These are phyloP conservation scores for Russula virescens DNA, from an alignment of 768 basidiomycete species.

Conservation along the genomic window DNA sequence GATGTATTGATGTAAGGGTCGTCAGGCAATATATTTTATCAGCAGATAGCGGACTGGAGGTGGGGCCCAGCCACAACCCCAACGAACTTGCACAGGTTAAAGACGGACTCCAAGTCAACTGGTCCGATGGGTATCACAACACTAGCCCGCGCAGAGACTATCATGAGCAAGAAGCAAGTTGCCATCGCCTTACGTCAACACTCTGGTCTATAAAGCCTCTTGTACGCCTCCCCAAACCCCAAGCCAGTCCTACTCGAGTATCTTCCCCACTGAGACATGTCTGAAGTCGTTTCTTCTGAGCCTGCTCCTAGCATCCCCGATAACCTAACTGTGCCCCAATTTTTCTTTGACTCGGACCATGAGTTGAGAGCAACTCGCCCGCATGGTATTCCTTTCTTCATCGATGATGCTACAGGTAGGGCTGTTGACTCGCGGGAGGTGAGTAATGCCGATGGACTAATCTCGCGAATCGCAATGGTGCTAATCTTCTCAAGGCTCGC, in stretches of 20 bases:
- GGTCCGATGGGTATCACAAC: background rate
- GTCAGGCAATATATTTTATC: background rate
- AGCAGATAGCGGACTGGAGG: background rate
- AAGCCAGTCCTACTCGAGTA: conserved; percentile 5
- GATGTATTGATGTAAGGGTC: background rate
- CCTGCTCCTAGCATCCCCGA: conserved; percentile 48
- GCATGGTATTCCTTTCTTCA: conserved; percentile 46
- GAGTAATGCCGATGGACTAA: background rate
- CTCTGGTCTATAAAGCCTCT: conserved; percentile 6
- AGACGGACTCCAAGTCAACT: background rate
- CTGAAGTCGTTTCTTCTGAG: conserved; percentile 26
- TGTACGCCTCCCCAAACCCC: background rate
- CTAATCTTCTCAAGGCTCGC: conserved; percentile 2
- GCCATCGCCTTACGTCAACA: conserved; percentile 3
- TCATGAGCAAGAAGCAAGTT: background rate
- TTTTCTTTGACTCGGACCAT: conserved; percentile 47
- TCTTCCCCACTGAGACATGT: conserved; percentile 16
- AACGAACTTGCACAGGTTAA: background rate
- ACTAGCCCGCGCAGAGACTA: background rate
- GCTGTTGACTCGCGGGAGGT: conserved; percentile 45
- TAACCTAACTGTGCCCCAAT: conserved; percentile 59
- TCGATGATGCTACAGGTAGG: conserved; percentile 51
- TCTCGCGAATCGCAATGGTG: background rate
- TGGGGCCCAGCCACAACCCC: conserved; percentile 2
- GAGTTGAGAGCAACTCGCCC: conserved; percentile 43